Conservation (phyloP, 805 yeast species). For the Teunomyces tritomae region DNA sequence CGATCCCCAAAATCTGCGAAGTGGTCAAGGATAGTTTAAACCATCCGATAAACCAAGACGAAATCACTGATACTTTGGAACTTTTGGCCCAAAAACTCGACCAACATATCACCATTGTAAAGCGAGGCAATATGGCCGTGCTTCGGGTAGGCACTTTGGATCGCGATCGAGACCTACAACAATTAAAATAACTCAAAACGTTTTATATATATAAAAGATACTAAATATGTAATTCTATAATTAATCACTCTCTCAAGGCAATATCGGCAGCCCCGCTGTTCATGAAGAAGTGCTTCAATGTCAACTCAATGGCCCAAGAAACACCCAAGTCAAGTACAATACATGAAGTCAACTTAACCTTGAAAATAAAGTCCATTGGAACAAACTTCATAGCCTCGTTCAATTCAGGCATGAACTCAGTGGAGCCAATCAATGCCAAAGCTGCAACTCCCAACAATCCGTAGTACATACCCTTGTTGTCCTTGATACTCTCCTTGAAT, state of each 20-base stretch:
- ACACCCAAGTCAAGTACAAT: constrained; percentile 74
- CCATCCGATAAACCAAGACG: constrained; percentile 29
- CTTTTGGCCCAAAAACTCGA: constrained; percentile 19
- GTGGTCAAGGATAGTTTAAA: constrained; percentile 32
- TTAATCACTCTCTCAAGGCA: constrained; percentile 46
- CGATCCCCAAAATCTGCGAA: constrained; percentile 24
- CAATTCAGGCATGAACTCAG: constrained; percentile 92
- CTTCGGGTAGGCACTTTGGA: constrained; percentile 24
- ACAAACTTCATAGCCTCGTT: constrained; percentile 92
- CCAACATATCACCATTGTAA: constrained; percentile 18
- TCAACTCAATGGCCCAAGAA: constrained; percentile 73
- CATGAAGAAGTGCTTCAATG: constrained; percentile 82
- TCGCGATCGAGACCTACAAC: constrained; percentile 25
- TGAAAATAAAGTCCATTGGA: constrained; percentile 74
- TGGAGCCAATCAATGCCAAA: constrained; percentile 85
- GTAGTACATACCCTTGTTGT: constrained; percentile 95
- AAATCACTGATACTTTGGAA: constrained; percentile 26
- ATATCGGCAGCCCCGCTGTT: constrained; percentile 92
- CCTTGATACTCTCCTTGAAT: constrained; percentile 84
- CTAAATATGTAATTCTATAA: not conserved
- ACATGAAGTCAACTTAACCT: constrained; percentile 68
- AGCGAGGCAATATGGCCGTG: constrained; percentile 22
- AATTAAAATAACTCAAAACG: constrained; percentile 8
- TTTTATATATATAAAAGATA: not conserved
- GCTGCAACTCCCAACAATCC: constrained; percentile 90